Evolutionary conservation across 1,139 yeast species (phyloP), one percentile per base, ranked within the genome.

Genomic region (Sporopachydermia cereana): DNA sequence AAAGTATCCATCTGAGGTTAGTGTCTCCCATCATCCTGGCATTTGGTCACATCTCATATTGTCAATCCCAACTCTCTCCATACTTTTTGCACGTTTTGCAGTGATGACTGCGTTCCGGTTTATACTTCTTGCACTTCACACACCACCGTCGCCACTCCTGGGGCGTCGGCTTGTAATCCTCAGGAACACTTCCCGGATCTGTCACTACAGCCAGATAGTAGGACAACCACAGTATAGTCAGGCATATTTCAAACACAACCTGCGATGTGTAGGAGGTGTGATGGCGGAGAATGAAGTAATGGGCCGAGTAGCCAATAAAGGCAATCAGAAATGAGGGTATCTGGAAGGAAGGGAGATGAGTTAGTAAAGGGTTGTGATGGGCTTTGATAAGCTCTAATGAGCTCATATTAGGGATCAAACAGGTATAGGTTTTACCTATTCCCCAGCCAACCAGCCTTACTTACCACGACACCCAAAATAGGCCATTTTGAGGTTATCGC

Each of bases 81-180:
- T 34, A 20, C 39, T 56, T 60, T 9, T 69, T 63, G 53, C 84
- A 77, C 1, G 70, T 67, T 53, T 77, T 77, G 60, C 95, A 84
- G 59, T 85, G 95, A 57, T 85, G 95, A 2, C 85, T 59, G 43
- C 95, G 66, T 55, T 79, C 86, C 0, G 94, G 94, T 57, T 84
- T 84, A 57, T 70, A 76, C 20, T 56, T 60, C 27, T 75, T 55
- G 58, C 95, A 85, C 54, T 81, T 83, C 46, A 64, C 57, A 57
- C 93, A 84, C 71, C 76, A 79, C 45, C 77, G 67, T 46, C 66
- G 67, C 81, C 83, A 77, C 46, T 67, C 69, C 2, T 60, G 60
- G 3, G 56, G 53, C 16, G 55, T 50, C 7, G 74, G 67, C 22
- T 59, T 50, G 54, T 64, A 76, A 41, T 57, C 55, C 1, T 53